A percentile compares a stretch with the other conserved stretches of the same genome.
Conservation (phyloP, 1,284 basidiomycete species). For the Abortiporus biennis region DNA sequence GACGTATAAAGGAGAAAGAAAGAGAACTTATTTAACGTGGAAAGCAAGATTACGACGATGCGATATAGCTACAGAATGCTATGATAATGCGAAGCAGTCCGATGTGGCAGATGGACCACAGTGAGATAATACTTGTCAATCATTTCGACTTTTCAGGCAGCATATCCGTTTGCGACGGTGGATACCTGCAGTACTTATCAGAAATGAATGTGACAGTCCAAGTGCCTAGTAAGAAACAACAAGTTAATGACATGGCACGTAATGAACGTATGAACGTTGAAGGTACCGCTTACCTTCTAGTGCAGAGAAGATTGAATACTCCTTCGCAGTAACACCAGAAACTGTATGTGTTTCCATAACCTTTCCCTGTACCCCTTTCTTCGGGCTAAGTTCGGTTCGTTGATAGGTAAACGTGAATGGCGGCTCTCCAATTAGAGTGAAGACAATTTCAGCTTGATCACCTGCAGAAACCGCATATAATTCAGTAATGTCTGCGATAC, state of each 20-base stretch:
- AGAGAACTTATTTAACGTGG: too few species aligned
- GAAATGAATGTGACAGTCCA: constrained; percentile 76
- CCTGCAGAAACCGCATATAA: constrained; percentile 36
- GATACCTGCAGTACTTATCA: constrained; percentile 28
- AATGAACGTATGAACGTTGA: not conserved
- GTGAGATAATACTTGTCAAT: too few species aligned
- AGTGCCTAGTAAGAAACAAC: constrained; percentile 48
- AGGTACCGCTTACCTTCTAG: constrained; percentile 73
- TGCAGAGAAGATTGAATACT: constrained; percentile 86
- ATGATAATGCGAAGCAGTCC: too few species aligned
- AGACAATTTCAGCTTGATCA: constrained; percentile 90
- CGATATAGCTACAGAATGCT: too few species aligned
- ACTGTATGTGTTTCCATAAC: constrained; percentile 87
- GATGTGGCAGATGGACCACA: too few species aligned
- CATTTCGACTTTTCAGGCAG: constrained; percentile 15
- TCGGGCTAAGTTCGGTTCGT: constrained; percentile 60
- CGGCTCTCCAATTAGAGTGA: constrained; percentile 84
- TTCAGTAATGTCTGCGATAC: not conserved
- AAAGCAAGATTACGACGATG: too few species aligned
- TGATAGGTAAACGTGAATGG: constrained; percentile 96
- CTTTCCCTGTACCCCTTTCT: constrained; percentile 63
- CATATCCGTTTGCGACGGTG: constrained; percentile 22
- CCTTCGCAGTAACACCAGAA: constrained; percentile 69
- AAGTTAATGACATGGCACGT: not conserved
- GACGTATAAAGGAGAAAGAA: too few species aligned